These are phyloP conservation scores for Phyllostachys edulis DNA, from an alignment of 176 grass and related monocot genomes.

Conservation along the genomic window DNA sequence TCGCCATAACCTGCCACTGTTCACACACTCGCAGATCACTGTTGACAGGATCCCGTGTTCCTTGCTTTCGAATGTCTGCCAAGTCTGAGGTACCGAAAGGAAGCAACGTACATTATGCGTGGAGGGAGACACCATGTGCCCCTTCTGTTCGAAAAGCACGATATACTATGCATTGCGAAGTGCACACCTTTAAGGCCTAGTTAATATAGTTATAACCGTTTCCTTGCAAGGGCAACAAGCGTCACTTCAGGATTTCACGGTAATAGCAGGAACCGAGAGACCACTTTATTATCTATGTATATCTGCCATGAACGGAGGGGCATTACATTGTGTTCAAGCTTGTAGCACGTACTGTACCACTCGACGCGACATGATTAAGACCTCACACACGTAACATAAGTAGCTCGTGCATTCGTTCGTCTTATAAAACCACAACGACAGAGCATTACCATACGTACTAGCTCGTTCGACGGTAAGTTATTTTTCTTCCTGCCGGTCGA, in stretches of 20 bases:
- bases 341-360: background rate
- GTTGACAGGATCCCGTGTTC: background rate
- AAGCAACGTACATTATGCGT: background rate
- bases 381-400: background rate
- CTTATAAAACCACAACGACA: background rate
- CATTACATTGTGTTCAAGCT: background rate
- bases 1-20: too few relatives aligned
- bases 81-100: background rate
- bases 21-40: too few relatives aligned
- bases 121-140: background rate
- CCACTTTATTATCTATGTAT: too few relatives aligned
- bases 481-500: background rate
- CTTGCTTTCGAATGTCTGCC: background rate
- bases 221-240: background rate
- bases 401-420: background rate
- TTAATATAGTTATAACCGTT: too few relatives aligned
- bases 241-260: too few relatives aligned
- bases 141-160: background rate
- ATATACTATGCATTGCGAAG: background rate
- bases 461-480: background rate
- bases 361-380: background rate
- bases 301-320: background rate
- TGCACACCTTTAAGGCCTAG: background rate
- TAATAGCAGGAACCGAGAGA: too few relatives aligned
- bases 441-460: background rate